Evolutionary conservation across 2,329 filamentous ascomycete species (phyloP).

Genomic region (Biscogniauxia marginata): DNA sequence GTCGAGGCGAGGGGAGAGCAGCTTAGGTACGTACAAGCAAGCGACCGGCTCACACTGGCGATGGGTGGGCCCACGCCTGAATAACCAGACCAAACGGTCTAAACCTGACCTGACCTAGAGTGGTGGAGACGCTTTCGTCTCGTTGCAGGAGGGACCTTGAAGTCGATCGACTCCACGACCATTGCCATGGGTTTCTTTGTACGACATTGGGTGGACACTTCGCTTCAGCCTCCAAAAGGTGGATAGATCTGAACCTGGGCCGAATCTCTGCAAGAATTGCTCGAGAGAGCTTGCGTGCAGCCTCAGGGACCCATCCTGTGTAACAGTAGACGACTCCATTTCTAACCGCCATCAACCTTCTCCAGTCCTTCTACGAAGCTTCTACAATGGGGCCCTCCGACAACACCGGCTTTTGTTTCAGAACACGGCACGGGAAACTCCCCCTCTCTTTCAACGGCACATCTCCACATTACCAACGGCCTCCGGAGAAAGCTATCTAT

Average conservation of each 20-base stretch:
- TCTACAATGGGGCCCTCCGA: conserved; percentile 20
- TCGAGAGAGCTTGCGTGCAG: conserved; percentile 13
- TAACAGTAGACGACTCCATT: conserved; percentile 29
- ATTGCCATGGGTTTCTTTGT: conserved; percentile 27
- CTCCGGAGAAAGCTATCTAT: too few relatives aligned
- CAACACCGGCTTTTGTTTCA: background rate
- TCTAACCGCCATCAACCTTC: conserved; percentile 20
- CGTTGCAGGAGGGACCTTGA: conserved; percentile 21
- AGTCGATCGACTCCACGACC: conserved; percentile 21
- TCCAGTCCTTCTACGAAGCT: conserved; percentile 24
- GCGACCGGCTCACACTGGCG: conserved; percentile 16
- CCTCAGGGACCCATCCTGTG: conserved; percentile 28
- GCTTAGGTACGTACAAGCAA: conserved; percentile 1
- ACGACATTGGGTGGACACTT: conserved; percentile 29
- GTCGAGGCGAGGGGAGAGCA: background rate
- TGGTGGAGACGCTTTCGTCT: conserved; percentile 21
- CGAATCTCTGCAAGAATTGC: conserved; percentile 20
- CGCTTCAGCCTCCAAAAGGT: conserved; percentile 26
- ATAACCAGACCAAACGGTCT: conserved; percentile 4
- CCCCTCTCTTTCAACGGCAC: background rate
- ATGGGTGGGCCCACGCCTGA: conserved; percentile 15
- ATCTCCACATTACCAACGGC: too few relatives aligned
- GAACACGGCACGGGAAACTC: too few relatives aligned
- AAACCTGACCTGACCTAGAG: conserved; percentile 2
- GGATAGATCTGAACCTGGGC: conserved; percentile 20